Conservation (phyloP, 176 grass and related monocot genomes). For the Oryza meridionalis region DNA sequence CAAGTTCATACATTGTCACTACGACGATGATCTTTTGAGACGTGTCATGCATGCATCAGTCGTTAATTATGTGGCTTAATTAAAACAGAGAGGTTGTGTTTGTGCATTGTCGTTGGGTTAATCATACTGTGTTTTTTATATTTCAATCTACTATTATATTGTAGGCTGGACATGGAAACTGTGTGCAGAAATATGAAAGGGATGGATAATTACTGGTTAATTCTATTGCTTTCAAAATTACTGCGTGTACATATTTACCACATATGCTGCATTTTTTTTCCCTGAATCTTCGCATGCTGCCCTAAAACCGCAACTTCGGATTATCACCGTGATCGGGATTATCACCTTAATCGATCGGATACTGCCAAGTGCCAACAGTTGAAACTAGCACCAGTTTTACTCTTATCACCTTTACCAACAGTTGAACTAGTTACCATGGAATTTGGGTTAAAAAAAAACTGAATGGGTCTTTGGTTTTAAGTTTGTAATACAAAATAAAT, state of each 20-base stretch:
- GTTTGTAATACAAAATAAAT: background rate
- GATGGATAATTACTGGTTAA: background rate
- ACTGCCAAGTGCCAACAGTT: background rate
- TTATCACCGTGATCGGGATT: background rate
- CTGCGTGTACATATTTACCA: background rate
- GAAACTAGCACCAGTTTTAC: background rate
- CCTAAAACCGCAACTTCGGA: background rate
- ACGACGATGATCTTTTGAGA: background rate
- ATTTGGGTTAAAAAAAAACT: too few species aligned
- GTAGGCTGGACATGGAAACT: background rate
- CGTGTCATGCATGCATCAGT: background rate
- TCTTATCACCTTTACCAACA: background rate
- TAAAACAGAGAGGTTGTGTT: background rate
- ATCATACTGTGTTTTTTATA: background rate
- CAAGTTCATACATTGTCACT: background rate
- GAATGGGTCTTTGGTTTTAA: background rate
- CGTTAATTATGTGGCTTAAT: background rate
- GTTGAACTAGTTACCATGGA: background rate
- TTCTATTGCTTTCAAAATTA: background rate
- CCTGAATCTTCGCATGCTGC: background rate
- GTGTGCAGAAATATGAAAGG: conserved; percentile 15
- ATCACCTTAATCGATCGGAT: background rate
- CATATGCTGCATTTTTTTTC: background rate
- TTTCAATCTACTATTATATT: background rate
- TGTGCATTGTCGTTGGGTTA: background rate